Evolutionary conservation across 2,329 filamentous ascomycete species (phyloP), one percentile per base, ranked within the genome.

Genomic region (Cadophora sp.): DNA sequence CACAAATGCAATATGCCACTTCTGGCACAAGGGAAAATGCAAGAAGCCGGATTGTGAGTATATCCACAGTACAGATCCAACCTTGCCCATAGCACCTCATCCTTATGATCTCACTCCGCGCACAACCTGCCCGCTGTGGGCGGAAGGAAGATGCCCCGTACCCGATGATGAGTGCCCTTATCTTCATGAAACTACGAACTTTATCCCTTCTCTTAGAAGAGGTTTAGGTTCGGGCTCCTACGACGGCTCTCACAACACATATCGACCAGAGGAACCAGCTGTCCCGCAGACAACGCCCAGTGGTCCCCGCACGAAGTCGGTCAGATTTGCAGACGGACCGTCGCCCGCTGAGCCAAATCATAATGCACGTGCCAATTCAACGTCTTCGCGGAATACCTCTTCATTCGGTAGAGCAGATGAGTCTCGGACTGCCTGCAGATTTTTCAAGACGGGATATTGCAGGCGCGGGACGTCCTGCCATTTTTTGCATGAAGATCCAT

Each of bases 281-380:
- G 14, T 31, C 31, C 4, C 27, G n/a, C 12, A 29, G 24, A 8
- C 43, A 37, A 27, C 43, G 16, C 31, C 56, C 1, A 43, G 26
- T 9, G 65, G 50, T 19, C 22, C 58, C 8, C 61, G 46, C 29
- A 40, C 22, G 40, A 72, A 70, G 27, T 65, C 62, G 12, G 71
- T 72, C 26, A 65, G 60, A 43, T 72, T 71, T 48, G 62, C 51
- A 12, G 34, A 55, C 22, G 66, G 67, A 4, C 26, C 65, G 19
- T 7, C 37, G 11, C 19, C n/a, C 12, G 29, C 40, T 16, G 27
- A 51, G 34, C 26, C 53, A 16, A 48, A 59, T 6, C 24, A 5
- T 7, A 64, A 29, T n/a, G 26, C 62, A 46, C 34, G 31, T 64
- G 29, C 51, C 26, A 27, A 55, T 31, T 55, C 51, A 14, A 55